Conservation (phyloP, 768 basidiomycete species). For the Exidia glandulosa region DNA sequence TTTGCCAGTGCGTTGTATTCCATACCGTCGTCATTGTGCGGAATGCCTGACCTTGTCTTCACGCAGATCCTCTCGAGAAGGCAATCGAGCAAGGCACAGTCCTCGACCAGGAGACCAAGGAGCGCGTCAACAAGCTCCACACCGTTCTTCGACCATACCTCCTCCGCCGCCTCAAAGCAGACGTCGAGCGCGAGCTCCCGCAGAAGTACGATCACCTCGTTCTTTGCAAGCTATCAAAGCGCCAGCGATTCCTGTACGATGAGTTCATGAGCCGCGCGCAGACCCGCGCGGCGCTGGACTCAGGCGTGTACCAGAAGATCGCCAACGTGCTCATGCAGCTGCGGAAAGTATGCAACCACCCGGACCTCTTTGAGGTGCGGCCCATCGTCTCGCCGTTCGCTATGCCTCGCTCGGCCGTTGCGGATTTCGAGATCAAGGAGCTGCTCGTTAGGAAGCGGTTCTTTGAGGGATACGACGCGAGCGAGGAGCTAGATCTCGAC, state of each 20-base stretch:
- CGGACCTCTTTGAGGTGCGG: slow-evolving; percentile 83
- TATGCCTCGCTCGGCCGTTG: slow-evolving; percentile 63
- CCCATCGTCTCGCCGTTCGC: slow-evolving; percentile 71
- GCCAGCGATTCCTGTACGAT: slow-evolving; percentile 91
- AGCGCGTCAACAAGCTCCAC: slow-evolving; percentile 80
- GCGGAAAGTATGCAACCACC: slow-evolving; percentile 93
- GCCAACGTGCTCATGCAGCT: slow-evolving; percentile 97
- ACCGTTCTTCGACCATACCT: slow-evolving; percentile 93
- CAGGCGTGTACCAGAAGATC: slow-evolving; percentile 80
- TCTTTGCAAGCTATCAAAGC: slow-evolving; percentile 78
- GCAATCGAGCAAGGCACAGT: slow-evolving; percentile 77
- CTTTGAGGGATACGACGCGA: slow-evolving; percentile 42
- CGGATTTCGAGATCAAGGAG: slow-evolving; percentile 79
- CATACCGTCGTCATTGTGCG: not conserved
- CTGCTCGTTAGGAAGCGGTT: slow-evolving; percentile 71
- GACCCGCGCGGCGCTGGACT: slow-evolving; percentile 69
- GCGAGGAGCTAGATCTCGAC: slow-evolving; percentile 38
- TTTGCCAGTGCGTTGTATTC: slow-evolving; percentile 69
- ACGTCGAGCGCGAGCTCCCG: slow-evolving; percentile 92
- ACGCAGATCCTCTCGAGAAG: slow-evolving; percentile 81
- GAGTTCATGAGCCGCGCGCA: slow-evolving; percentile 89
- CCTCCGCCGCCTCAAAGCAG: slow-evolving; percentile 90
- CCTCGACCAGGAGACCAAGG: slow-evolving; percentile 73
- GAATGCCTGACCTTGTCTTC: slow-evolving; percentile 2
- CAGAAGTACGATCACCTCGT: slow-evolving; percentile 89